phyloP scores from a whole-genome alignment of 2,329 filamentous ascomycete genomes.

The Ceratocystis eucalypticola region DNA sequence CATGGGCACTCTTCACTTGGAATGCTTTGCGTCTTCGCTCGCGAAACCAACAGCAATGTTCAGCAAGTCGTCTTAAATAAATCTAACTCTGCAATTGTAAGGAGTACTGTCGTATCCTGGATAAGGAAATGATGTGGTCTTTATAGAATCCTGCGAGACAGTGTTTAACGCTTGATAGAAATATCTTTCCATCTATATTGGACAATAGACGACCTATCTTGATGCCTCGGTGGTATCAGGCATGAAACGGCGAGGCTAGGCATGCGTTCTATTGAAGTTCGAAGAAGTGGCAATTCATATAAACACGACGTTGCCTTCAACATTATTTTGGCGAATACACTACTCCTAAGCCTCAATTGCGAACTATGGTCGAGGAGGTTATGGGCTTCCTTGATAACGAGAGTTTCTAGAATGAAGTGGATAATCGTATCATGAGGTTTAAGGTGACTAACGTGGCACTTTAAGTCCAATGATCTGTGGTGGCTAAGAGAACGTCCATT shows the following conservation, averaged over 20 bases:
- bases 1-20: conserved; percentile 17
- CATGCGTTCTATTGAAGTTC: conserved; percentile 19
- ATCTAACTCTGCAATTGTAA: neutral
- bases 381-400: conserved; percentile 14
- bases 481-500: conserved; percentile 14
- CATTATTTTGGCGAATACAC: conserved; percentile 20
- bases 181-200: conserved; percentile 17
- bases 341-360: conserved; percentile 11
- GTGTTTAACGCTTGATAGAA: conserved; percentile 17
- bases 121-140: conserved; percentile 16
- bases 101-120: conserved; percentile 13
- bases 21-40: conserved; percentile 17
- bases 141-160: conserved; percentile 20
- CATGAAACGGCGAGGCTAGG: conserved; percentile 13
- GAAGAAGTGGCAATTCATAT: conserved; percentile 16
- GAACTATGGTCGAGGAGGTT: conserved; percentile 9
- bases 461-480: conserved; percentile 20
- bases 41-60: conserved; percentile 12
- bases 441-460: conserved; percentile 20
- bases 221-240: conserved; percentile 14
- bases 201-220: conserved; percentile 18
- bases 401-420: neutral
- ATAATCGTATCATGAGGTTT: conserved; percentile 14
- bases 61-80: conserved; percentile 10
- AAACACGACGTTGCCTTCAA: conserved; percentile 11